Conservation (phyloP, 2,329 filamentous ascomycete genomes). For the Ophiosphaerella korrae region DNA sequence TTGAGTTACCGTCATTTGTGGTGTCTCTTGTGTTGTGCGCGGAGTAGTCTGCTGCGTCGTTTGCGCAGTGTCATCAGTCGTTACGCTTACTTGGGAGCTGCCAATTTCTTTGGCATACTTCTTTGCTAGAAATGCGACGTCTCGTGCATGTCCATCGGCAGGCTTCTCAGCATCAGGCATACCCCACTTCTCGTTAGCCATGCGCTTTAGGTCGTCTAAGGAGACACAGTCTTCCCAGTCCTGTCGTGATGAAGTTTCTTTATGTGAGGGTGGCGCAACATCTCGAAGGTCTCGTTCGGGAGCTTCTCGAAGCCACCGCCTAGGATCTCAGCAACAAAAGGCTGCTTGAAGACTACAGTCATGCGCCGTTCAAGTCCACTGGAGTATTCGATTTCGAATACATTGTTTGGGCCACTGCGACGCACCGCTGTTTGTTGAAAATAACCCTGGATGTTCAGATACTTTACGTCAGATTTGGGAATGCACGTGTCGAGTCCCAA, state of each 20-base stretch:
- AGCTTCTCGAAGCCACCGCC: conserved; percentile 80
- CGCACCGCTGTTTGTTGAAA: conserved; percentile 40
- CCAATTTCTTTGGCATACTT: conserved; percentile 23
- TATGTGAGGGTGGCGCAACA: conserved; percentile 76
- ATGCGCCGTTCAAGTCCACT: conserved; percentile 34
- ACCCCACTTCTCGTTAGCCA: conserved; percentile 62
- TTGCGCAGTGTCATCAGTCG: conserved; percentile 30
- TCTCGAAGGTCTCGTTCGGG: conserved; percentile 71
- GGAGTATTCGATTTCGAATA: conserved; percentile 29
- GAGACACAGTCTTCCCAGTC: conserved; percentile 70
- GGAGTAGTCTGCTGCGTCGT: conserved; percentile 24
- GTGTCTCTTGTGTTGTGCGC: conserved; percentile 12
- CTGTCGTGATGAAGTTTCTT: conserved; percentile 80
- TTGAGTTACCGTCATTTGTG: background rate
- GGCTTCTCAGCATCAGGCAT: conserved; percentile 31
- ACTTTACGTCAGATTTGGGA: conserved; percentile 50
- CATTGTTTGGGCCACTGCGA: conserved; percentile 22
- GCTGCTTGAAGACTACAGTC: conserved; percentile 66
- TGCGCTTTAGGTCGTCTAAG: conserved; percentile 70
- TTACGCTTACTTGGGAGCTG: conserved; percentile 18
- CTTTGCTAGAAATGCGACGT: conserved; percentile 32
- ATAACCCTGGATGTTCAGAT: conserved; percentile 50
- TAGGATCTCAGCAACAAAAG: conserved; percentile 78
- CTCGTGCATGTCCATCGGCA: conserved; percentile 33
- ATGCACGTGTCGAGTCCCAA: conserved; percentile 55